phyloP scores from a whole-genome alignment of 345 rosid genomes.

The Salix exigua region DNA sequence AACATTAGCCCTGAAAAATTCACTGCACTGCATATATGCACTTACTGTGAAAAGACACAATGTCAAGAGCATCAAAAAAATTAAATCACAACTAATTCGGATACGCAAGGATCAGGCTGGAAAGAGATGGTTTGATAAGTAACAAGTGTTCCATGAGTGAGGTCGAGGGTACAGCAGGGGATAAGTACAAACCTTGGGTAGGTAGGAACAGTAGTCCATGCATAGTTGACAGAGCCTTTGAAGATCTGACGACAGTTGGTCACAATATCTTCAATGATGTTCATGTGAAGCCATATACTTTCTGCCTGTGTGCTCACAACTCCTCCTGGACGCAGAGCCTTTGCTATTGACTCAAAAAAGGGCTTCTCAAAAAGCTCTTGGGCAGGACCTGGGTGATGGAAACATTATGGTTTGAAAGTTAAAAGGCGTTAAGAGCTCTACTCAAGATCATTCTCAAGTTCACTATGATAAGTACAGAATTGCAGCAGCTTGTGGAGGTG shows the following conservation, averaged over 20 bases:
- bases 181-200: constrained; percentile 65
- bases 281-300: constrained; percentile 99
- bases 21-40: neutral
- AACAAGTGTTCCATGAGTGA: neutral
- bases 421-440: neutral
- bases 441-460: neutral
- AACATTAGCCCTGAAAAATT: constrained; percentile 5
- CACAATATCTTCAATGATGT: constrained; percentile 87
- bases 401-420: neutral
- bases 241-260: constrained; percentile 80
- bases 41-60: neutral
- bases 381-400: constrained; percentile 63
- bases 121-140: neutral
- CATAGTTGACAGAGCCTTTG: constrained; percentile 91
- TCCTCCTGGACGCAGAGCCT: constrained; percentile 97
- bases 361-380: constrained; percentile 97
- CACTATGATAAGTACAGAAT: neutral
- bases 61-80: neutral
- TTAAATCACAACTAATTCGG: neutral
- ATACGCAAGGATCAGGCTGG: neutral
- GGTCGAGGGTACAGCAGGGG: neutral
- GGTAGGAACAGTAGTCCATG: constrained; percentile 97
- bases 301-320: constrained; percentile 94
- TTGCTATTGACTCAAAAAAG: constrained; percentile 72
- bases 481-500: neutral